Percentiles rank a stretch among this genome's conserved stretches.
phyloP scores from a whole-genome alignment of 441 rosid genomes.

The Arabidopsis hybrid region DNA sequence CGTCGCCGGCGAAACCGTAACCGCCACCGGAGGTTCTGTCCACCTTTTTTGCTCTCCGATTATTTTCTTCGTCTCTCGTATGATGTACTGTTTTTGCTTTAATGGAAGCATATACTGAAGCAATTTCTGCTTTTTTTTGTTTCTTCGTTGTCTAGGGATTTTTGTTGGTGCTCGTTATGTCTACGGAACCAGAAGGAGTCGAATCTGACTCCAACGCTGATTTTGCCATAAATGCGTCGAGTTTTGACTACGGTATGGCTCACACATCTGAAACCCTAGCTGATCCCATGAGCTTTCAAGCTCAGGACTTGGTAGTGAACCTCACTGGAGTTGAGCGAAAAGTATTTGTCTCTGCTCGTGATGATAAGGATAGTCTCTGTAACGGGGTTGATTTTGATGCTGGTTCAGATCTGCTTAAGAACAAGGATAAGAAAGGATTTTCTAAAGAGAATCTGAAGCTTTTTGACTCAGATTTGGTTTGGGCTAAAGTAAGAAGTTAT shows the following conservation, averaged over 20 bases:
- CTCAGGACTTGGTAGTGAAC: conserved; percentile 30
- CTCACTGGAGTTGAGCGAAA: conserved; percentile 27
- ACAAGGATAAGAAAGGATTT: not conserved
- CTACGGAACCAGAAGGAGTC: conserved; percentile 47
- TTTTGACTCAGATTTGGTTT: conserved; percentile 66
- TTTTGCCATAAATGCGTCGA: conserved; percentile 17
- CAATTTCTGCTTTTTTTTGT: not conserved
- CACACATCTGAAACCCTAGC: conserved; percentile 48
- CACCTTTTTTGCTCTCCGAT: not conserved
- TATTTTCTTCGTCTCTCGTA: not conserved
- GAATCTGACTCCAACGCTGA: conserved; percentile 55
- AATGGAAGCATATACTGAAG: conserved; percentile 1
- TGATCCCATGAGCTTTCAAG: conserved; percentile 27
- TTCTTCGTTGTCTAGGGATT: conserved; percentile 23
- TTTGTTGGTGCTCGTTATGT: conserved; percentile 43
- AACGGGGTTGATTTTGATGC: conserved; percentile 13
- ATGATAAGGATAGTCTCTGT: conserved; percentile 1
- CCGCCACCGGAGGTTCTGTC: conserved; percentile 32
- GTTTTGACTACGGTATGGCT: not conserved
- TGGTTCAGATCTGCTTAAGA: conserved; percentile 15
- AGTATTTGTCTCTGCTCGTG: conserved; percentile 8
- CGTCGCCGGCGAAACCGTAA: conserved; percentile 34
- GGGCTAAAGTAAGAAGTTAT: conserved; percentile 85
- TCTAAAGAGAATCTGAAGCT: conserved; percentile 30
- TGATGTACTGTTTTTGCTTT: not conserved